Base-by-base conservation (phyloP, 176 grass and related monocot genomes). In the Secale cereale region DNA sequence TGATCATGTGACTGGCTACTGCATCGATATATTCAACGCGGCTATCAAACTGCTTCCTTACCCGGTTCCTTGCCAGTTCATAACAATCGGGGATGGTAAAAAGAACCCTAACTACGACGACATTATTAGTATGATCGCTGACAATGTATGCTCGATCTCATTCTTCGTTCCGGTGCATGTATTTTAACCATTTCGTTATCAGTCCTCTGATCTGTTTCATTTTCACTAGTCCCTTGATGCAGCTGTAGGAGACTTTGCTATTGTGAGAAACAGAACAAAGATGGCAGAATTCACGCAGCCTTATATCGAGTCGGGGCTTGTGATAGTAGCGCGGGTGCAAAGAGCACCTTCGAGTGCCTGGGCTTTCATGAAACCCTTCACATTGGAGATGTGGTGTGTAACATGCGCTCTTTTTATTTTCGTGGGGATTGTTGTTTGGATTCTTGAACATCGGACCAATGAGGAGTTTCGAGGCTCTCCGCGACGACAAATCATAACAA, bases 291-390 rank as follows among this genome's bases (percentile, higher is more conserved):
- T 92, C 80, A 94, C 94, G 41, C 92, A 94, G 43, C 94, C 94
- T 46, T 97, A 89, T 77, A 78, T 68, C 1, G 90, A 89, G 46
- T 78, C 94, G 11, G 94, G 94, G 8, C 87, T 97, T 40, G 92
- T 97, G 56, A 92, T 97, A 81, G 83, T 97, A 46, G 74, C 88
- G 7, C 84, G 81, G 0, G 73, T 86, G 35, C 84, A 78, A 70
- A 68, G 81, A 11, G 22, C 39, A 19, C 76, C 50, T 72, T 81
- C 94, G 77, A 97, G 90, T 87, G 77, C 90, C 1, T 97, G 88
- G 94, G 88, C 88, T 66, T 97, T 97, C 73, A 75, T 91, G 35
- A 92, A 92, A 84, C 94, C 94, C 9, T 97, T 97, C 74, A 92
- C 94, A 59, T 31, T 87, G 36, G 62, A 90, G 59, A 92, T 97